Percentiles rank a stretch among this genome's conserved stretches.
phyloP scores from a whole-genome alignment of 2,329 filamentous ascomycete genomes.

The Nemania sp. region DNA sequence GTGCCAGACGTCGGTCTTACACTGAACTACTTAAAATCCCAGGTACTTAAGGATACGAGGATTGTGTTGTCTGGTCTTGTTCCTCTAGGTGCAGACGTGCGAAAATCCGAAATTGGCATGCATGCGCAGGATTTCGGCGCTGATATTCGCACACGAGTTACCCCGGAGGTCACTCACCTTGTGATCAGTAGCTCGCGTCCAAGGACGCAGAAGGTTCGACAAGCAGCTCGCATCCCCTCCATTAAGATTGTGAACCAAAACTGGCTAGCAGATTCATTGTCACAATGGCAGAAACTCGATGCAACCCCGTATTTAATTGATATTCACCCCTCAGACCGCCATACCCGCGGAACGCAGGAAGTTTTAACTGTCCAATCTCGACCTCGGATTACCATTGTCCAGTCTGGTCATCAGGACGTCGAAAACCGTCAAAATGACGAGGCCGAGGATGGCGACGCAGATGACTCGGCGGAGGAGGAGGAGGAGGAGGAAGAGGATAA shows the following conservation, averaged over 20 bases:
- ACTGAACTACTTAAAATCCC: slow-evolving; percentile 83
- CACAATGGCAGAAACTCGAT: slow-evolving; percentile 83
- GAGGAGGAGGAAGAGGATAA: slow-evolving; percentile 52
- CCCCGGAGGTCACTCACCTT: slow-evolving; percentile 76
- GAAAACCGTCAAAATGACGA: slow-evolving; percentile 52
- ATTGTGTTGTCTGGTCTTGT: slow-evolving; percentile 93
- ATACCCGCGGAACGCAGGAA: slow-evolving; percentile 48
- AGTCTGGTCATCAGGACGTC: slow-evolving; percentile 40
- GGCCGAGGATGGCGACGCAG: slow-evolving; percentile 59
- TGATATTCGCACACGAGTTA: slow-evolving; percentile 67
- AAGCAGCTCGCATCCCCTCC: slow-evolving; percentile 80
- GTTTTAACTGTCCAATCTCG: slow-evolving; percentile 54
- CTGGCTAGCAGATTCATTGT: slow-evolving; percentile 89
- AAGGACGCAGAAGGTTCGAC: slow-evolving; percentile 90
- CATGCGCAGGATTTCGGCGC: slow-evolving; percentile 92
- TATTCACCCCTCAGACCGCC: slow-evolving; percentile 76
- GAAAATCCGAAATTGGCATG: slow-evolving; percentile 85
- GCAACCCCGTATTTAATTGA: slow-evolving; percentile 82
- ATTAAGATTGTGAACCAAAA: slow-evolving; percentile 93
- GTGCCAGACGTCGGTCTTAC: slow-evolving; percentile 89
- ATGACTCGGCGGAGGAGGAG: slow-evolving; percentile 53
- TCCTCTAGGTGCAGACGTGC: slow-evolving; percentile 81
- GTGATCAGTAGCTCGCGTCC: slow-evolving; percentile 77
- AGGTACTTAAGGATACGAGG: slow-evolving; percentile 78
- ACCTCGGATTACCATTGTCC: slow-evolving; percentile 59